Evolutionary conservation across 768 basidiomycete genomes (phyloP).

Genomic region (Terana coerulea): DNA sequence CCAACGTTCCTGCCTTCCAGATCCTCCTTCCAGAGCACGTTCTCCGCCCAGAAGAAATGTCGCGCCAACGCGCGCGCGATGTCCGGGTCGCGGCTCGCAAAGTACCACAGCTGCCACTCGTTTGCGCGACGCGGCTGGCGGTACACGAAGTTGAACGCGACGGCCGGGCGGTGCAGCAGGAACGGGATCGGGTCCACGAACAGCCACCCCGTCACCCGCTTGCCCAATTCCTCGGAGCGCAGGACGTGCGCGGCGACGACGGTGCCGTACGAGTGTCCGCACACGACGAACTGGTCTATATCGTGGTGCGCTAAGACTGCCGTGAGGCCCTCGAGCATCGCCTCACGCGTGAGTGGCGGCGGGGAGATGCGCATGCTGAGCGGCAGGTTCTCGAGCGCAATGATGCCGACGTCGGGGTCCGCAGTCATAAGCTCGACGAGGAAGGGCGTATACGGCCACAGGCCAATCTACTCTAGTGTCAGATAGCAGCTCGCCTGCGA

Average conservation of each 20-base stretch:
- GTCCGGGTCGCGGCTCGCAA: constrained; percentile 60
- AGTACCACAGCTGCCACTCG: constrained; percentile 69
- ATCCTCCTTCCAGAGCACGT: constrained; percentile 58
- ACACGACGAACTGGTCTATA: constrained; percentile 39
- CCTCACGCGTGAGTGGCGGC: constrained; percentile 40
- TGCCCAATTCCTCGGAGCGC: constrained; percentile 28
- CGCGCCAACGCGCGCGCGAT: constrained; percentile 54
- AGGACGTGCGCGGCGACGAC: constrained; percentile 52
- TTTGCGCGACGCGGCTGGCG: constrained; percentile 45
- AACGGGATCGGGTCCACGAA: constrained; percentile 67
- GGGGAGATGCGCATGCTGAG: constrained; percentile 58
- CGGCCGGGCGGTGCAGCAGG: constrained; percentile 56
- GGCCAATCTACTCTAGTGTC: constrained; percentile 48
- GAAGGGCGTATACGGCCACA: constrained; percentile 54
- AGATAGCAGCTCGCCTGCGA: not conserved
- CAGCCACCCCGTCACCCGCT: constrained; percentile 40
- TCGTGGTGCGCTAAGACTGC: constrained; percentile 41
- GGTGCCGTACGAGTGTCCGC: constrained; percentile 62
- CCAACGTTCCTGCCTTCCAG: constrained; percentile 30
- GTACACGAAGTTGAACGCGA: constrained; percentile 67
- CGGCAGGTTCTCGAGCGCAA: constrained; percentile 57
- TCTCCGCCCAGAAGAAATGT: constrained; percentile 66
- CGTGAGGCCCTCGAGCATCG: constrained; percentile 40
- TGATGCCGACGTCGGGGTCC: constrained; percentile 51
- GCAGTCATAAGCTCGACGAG: constrained; percentile 39